Evolutionary conservation across 2,329 filamentous ascomycete species (phyloP).

Genomic region (Alternaria postmessia): DNA sequence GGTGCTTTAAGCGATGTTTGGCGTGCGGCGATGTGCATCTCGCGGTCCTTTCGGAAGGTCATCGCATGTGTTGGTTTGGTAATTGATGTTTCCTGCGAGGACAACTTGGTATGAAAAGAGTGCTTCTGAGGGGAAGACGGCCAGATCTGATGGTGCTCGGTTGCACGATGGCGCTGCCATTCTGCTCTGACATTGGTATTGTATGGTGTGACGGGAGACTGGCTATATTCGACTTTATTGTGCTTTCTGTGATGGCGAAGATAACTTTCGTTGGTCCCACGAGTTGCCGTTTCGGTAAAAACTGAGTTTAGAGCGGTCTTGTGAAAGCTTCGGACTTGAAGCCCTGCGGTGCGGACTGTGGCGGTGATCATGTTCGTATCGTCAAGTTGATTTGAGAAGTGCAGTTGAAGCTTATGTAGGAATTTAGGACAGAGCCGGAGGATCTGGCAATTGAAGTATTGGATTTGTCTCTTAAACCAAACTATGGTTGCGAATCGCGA

Average conservation of each 20-base stretch:
- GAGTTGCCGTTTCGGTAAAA: neutral
- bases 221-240: neutral
- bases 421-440: neutral
- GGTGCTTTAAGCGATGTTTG: neutral
- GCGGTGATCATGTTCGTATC: neutral
- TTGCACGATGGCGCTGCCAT: neutral
- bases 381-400: neutral
- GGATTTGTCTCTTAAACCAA: neutral
- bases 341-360: neutral
- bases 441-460: neutral
- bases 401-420: neutral
- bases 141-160: neutral
- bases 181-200: neutral
- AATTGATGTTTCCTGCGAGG: neutral
- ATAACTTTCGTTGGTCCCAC: neutral
- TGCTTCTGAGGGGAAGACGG: neutral
- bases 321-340: neutral
- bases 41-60: neutral
- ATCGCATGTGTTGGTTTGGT: neutral
- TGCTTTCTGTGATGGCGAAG: neutral
- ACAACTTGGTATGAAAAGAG: neutral
- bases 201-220: neutral
- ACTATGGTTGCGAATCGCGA: neutral
- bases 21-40: neutral
- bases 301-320: neutral